A percentile compares a stretch with the other conserved stretches of the same genome.
phyloP scores from a whole-genome alignment of 352 stramenopile species.

The Globisporangium cederbergense region DNA sequence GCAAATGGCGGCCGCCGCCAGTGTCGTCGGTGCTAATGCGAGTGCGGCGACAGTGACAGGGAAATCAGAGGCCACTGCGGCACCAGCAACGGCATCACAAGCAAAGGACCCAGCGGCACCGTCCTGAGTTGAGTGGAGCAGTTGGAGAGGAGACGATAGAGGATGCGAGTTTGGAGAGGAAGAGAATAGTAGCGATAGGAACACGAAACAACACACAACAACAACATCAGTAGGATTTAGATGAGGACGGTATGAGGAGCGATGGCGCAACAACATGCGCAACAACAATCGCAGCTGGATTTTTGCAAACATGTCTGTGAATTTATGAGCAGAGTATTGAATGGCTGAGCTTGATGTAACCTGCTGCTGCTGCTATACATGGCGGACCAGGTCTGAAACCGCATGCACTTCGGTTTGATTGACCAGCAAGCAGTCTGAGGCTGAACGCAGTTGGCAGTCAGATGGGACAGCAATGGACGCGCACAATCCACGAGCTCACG shows the following conservation, averaged over 20 bases:
- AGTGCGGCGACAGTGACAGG: not conserved
- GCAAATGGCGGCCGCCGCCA: conserved; percentile 3
- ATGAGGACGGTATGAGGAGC: not conserved
- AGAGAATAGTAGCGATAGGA: not conserved
- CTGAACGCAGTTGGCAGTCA: no score
- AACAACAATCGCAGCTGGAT: not conserved
- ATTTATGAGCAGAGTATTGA: no score
- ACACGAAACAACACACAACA: not conserved
- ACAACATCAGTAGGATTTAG: not conserved
- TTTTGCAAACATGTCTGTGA: not conserved
- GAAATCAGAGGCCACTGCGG: not conserved
- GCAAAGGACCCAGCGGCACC: not conserved
- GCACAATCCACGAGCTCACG: not conserved
- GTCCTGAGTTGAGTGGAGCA: not conserved
- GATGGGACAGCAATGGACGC: conserved; percentile 7
- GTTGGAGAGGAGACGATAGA: not conserved
- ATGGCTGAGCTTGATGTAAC: no score
- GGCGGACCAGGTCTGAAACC: no score
- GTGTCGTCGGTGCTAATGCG: not conserved
- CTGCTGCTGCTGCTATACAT: no score
- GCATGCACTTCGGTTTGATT: no score
- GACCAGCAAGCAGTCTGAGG: no score
- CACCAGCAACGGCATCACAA: no score
- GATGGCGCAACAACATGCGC: not conserved
- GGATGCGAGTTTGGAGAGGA: not conserved